Base-by-base conservation (phyloP, 495 filamentous ascomycete species). In the Letharia lupina region DNA sequence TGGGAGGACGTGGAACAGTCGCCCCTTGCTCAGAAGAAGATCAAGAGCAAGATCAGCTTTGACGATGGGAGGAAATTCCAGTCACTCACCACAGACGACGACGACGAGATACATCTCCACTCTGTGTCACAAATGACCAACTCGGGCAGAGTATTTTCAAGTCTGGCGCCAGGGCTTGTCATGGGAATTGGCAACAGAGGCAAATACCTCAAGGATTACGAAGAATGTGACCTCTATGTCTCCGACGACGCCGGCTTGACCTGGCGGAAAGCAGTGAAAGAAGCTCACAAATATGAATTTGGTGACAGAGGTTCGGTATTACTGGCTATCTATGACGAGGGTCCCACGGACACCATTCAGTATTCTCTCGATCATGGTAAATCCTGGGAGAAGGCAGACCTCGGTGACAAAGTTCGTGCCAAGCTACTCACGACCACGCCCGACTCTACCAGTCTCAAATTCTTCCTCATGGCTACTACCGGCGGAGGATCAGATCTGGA, bases 131-230 rank as follows among this genome's bases (percentile, higher is more conserved):
- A 91, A 39, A 80, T 90, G 66, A 79, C 80, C 35, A 93, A 94
- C 72, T 79, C 86, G 48, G 93, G 93, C 1, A 85, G 87, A n/a
- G 86, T 98, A 50, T 97, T 91, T 74, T 96, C 94, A 0, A 97
- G 91, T 71, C 90, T 90, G 0, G 93, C 94, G 2, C 94, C 94
- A 6, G 94, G 94, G 23, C 75, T 98, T 56, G 84, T 96, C 33
- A 95, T 97, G 91, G 94, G 88, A 11, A 83, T 94, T 66, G 94
- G 94, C 20, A 97, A 97, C 71, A 91, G 84, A 7, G 94, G 94
- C 54, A 80, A 87, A 40, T 77, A 82, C 67, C 83, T 98, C 2
- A 79, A 85, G 50, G 69, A 78, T 16, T 89, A 88, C 67, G 78
- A 78, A 1, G 81, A 94, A 23, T 86, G 89, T 35, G 83, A 90